phyloP scores from a whole-genome alignment of 176 grass and related monocot species.

The Leersia perrieri region DNA sequence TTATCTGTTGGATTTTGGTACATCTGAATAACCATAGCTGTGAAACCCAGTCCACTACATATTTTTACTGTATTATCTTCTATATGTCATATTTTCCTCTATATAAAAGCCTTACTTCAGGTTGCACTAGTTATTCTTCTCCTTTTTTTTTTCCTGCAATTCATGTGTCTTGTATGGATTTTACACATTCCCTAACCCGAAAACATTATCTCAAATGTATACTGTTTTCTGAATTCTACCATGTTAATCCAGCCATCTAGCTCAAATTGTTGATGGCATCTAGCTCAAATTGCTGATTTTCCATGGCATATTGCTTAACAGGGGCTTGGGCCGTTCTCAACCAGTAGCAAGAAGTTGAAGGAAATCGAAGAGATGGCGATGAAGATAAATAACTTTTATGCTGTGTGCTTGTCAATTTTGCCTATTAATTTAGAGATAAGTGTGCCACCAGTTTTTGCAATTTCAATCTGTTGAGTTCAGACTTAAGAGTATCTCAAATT shows the following conservation, averaged over 20 bases:
- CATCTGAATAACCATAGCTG: too few species aligned
- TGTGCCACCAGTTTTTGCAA: not conserved
- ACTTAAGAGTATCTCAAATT: too few species aligned
- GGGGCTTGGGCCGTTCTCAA: conserved; percentile 59
- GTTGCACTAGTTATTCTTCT: too few species aligned
- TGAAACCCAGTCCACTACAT: too few species aligned
- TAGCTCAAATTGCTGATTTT: too few species aligned
- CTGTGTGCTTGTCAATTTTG: not conserved
- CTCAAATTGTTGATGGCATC: not conserved
- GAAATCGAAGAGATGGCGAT: conserved; percentile 67
- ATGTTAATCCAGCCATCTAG: not conserved
- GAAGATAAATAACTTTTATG: conserved; percentile 64
- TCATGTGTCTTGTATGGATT: not conserved
- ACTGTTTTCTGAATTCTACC: too few species aligned
- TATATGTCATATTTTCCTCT: not conserved
- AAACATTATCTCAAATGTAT: not conserved
- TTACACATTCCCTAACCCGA: too few species aligned
- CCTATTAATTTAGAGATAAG: not conserved
- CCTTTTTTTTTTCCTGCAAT: not conserved
- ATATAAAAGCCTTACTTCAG: not conserved
- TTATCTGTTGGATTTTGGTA: not conserved
- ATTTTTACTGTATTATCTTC: not conserved
- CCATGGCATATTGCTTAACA: conserved; percentile 16
- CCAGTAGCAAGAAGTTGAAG: conserved; percentile 58
- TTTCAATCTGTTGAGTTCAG: not conserved